Percentiles rank a stretch among this genome's conserved stretches.
Evolutionary conservation across 345 rosid species (phyloP).

Genomic region (Populus alba): DNA sequence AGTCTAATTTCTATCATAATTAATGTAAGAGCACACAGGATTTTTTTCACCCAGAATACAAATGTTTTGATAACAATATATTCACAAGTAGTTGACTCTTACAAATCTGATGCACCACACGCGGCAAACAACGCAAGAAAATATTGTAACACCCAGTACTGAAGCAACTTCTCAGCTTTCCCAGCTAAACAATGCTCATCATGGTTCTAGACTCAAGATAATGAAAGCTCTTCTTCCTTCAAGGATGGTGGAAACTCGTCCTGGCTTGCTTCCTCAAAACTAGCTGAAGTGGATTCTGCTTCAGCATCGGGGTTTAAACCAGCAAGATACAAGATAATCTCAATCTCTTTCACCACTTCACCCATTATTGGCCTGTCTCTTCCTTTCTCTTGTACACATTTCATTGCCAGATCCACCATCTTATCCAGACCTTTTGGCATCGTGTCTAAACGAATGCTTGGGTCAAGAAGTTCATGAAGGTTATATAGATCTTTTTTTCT

Average conservation of each 20-base stretch:
- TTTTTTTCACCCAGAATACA: no score
- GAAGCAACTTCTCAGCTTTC: no score
- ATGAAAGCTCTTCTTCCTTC: no score
- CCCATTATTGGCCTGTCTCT: conserved; percentile 30
- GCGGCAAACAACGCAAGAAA: no score
- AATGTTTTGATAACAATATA: no score
- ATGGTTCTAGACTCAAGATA: no score
- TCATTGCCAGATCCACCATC: conserved; percentile 26
- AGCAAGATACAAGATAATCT: conserved; percentile 2
- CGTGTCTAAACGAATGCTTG: conserved; percentile 43
- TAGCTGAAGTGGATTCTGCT: conserved; percentile 14
- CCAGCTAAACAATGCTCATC: no score
- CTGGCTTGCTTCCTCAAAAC: conserved; percentile 17
- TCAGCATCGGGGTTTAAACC: conserved; percentile 22
- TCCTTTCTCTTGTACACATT: conserved; percentile 21
- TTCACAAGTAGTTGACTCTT: no score
- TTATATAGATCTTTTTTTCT: conserved; percentile 50
- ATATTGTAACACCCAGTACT: no score
- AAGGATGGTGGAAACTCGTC: background rate
- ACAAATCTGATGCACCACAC: no score
- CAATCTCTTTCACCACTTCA: conserved; percentile 31
- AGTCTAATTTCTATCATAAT: no score
- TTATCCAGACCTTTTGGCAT: conserved; percentile 29
- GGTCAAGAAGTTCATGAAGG: conserved; percentile 64
- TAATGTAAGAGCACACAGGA: no score